These are phyloP conservation scores for Beauveria sp. DNA, from an alignment of 2,329 filamentous ascomycete species.

Conservation along the genomic window DNA sequence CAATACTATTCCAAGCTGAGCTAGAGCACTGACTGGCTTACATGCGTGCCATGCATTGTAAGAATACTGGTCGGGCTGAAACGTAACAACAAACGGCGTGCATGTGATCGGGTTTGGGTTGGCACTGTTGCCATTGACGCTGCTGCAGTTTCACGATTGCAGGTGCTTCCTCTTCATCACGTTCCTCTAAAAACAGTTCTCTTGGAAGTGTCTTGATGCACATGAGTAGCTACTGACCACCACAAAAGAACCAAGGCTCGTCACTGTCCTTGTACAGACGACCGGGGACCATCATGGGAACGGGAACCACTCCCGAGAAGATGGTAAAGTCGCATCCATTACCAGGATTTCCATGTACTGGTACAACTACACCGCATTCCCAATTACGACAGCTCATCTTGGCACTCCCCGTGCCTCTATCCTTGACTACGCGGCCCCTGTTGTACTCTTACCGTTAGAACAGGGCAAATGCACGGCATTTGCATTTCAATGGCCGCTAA, in stretches of 20 bases:
- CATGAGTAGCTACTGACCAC: not conserved
- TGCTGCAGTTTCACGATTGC: not conserved
- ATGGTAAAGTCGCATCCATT: slow-evolving; percentile 20
- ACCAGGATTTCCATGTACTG: not conserved
- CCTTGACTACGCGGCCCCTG: slow-evolving; percentile 71
- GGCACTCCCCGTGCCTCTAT: slow-evolving; percentile 55
- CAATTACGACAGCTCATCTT: slow-evolving; percentile 86
- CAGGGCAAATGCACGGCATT: not conserved
- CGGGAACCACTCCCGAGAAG: slow-evolving; percentile 49
- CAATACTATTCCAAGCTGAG: slow-evolving; percentile 3
- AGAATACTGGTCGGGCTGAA: slow-evolving; percentile 9
- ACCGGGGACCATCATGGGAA: slow-evolving; percentile 58
- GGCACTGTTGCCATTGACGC: not conserved
- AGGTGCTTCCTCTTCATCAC: not conserved
- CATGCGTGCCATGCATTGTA: not conserved
- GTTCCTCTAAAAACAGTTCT: not conserved
- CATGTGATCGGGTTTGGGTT: not conserved
- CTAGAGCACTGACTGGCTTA: not conserved
- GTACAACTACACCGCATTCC: slow-evolving; percentile 85
- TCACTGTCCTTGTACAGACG: slow-evolving; percentile 35
- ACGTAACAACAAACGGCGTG: slow-evolving; percentile 1
- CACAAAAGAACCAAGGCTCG: slow-evolving; percentile 36
- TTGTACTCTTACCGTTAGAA: slow-evolving; percentile 6
- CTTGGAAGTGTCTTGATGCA: not conserved
- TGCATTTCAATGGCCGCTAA: slow-evolving; percentile 12